phyloP scores from a whole-genome alignment of 2,329 filamentous ascomycete species.

The Didymella segeticola region DNA sequence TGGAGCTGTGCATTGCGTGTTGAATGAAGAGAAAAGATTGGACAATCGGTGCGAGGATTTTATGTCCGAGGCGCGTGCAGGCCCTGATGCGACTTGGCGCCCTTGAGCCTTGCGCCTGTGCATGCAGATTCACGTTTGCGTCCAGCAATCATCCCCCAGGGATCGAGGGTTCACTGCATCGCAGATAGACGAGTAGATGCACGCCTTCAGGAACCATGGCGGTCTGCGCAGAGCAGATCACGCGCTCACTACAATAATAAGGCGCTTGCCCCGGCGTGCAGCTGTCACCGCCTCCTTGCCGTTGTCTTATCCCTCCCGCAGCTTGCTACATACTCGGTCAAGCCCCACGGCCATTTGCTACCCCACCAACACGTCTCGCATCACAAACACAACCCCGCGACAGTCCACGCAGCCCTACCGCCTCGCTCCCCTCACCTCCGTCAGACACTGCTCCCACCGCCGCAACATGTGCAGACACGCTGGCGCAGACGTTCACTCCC shows the following conservation, averaged over 20 bases:
- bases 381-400: conserved; percentile 33
- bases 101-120: too few relatives aligned
- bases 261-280: conserved; percentile 12
- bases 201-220: conserved; percentile 45
- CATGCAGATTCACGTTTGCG: conserved; percentile 16
- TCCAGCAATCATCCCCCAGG: conserved; percentile 17
- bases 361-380: conserved; percentile 35
- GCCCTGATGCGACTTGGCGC: conserved; percentile 19
- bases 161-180: conserved; percentile 20
- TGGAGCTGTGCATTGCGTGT: conserved; percentile 45
- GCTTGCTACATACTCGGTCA: conserved; percentile 29
- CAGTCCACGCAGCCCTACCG: conserved; percentile 26
- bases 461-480: conserved; percentile 75
- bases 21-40: conserved; percentile 24
- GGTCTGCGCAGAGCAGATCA: conserved; percentile 32
- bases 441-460: conserved; percentile 75
- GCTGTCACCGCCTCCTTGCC: conserved; percentile 31
- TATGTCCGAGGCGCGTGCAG: conserved; percentile 18
- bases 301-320: conserved; percentile 22
- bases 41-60: conserved; percentile 11
- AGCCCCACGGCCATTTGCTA: conserved; percentile 36
- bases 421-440: conserved; percentile 28
- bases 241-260: conserved; percentile 16
- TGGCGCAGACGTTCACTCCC: conserved; percentile 62
- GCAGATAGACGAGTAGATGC: conserved; percentile 37